phyloP scores from a whole-genome alignment of 768 basidiomycete species.

The Pleurotus platypus region DNA sequence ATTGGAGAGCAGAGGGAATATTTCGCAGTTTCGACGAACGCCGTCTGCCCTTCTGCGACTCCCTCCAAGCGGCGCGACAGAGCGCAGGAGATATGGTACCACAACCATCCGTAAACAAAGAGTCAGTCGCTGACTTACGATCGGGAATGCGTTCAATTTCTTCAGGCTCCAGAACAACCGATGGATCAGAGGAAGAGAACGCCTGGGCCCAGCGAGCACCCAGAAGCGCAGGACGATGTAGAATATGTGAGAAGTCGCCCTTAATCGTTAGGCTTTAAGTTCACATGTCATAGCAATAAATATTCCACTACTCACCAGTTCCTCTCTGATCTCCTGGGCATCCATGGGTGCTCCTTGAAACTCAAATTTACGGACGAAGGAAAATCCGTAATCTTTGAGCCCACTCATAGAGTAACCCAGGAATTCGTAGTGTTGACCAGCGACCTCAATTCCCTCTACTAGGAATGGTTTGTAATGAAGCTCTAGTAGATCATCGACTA shows the following conservation, averaged over 20 bases:
- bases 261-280: slow-evolving; percentile 12
- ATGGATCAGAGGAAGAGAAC: slow-evolving; percentile 49
- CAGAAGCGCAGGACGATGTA: slow-evolving; percentile 39
- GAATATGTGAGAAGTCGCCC: slow-evolving; percentile 36
- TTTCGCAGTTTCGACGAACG: slow-evolving; percentile 11
- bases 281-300: not conserved
- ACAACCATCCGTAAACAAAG: slow-evolving; percentile 49
- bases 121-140: slow-evolving; percentile 19
- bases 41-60: slow-evolving; percentile 25
- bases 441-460: slow-evolving; percentile 30
- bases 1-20: slow-evolving; percentile 38
- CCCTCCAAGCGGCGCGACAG: slow-evolving; percentile 29
- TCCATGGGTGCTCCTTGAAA: slow-evolving; percentile 17
- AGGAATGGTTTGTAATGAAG: slow-evolving; percentile 31
- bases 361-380: slow-evolving; percentile 43
- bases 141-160: slow-evolving; percentile 31
- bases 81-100: slow-evolving; percentile 40
- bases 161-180: slow-evolving; percentile 28
- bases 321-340: slow-evolving; percentile 24
- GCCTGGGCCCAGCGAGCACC: slow-evolving; percentile 54
- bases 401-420: slow-evolving; percentile 54
- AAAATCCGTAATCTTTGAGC: slow-evolving; percentile 43
- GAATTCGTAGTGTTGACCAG: slow-evolving; percentile 41
- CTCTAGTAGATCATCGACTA: slow-evolving; percentile 24
- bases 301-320: slow-evolving; percentile 22